Evolutionary conservation across 495 filamentous ascomycete species (phyloP), one percentile per base, ranked within the genome.

Genomic region (Friedmanniomyces simplex): DNA sequence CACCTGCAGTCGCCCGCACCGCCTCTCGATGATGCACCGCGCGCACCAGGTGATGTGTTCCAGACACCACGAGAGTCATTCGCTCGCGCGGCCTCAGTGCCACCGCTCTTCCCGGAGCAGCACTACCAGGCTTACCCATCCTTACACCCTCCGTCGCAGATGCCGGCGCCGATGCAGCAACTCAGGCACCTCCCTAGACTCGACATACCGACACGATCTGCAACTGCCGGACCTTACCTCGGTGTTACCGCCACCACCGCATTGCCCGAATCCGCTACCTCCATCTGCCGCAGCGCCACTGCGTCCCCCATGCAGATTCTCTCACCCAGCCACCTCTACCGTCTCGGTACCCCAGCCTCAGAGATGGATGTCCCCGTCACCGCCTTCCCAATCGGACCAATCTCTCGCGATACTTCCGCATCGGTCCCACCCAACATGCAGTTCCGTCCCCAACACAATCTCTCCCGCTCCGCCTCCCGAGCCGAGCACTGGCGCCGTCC

Each of bases 401-500:
- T 91, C 45, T 76, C 80, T 6, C 82, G 93, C 1, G 81, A 87
- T 52, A 71, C 71, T 11, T 91, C 88, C 4, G 88, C 95, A 63
- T 96, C 91, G 1, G 93, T 96, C 0, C 93, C 93, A 21, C 91
- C 93, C 5, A 82, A 95, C 69, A 96, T 97, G 89, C 76, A 76
- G 65, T 88, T 81, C 73, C 79, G 84, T 50, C 69, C 68, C 2
- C 57, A 54, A 25, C 52, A 50, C 12, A 49, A 50, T 11, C 52
- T 57, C 25, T 7, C 16, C 47, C 61, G 61, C 37, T 63, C 73
- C 63, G 78, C 67, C 69, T 84, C 71, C 71, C 69, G 77, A 69
- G 57, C 62, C 22, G 57, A 82, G 7, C 62, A 70, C 56, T 67
- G 66, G 63, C 78, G 81, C 39, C 76, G 80, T 20, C 82, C 75